Evolutionary conservation across 768 basidiomycete species (phyloP), one percentile per base, ranked within the genome.

Genomic region (Pisolithus marmoratus): DNA sequence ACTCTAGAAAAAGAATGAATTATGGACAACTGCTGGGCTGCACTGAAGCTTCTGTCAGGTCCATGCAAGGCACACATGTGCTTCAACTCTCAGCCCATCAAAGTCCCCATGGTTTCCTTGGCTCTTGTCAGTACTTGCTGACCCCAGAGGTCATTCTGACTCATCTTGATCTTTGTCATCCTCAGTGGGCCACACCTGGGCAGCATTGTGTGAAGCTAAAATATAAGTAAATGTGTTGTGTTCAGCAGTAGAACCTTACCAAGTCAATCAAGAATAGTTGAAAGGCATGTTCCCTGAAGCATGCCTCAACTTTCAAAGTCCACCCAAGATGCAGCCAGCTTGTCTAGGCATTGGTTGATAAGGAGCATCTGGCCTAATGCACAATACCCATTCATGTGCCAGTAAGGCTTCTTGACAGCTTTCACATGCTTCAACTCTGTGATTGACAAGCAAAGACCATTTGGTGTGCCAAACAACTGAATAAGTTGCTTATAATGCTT

Each of bases 381-480:
- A 19, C 57, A 58, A 2, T 49, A 19, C 1, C 29, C 22, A 48
- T 58, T 72, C 0, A 68, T 71, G 0, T 54, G 51, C 1, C 57
- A 50, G 48, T 63, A 73, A 0, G 69, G 71, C 37, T 70, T 40
- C 46, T 73, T 73, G 3, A 74, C 68, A 4, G 66, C 68, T 11
- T 60, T 66, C 45, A 72, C 69, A 34, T 71, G 72, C 22, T 66
- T 68, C 0, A 59, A 61, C 22, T 74, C 70, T 0, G 65, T 74
- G 11, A 72, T 72, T 0, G 65, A 72, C 0, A 63, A 69, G 38
- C 71, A 72, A 2, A 73, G 62, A 0, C 72, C 67, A 46, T 71
- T 70, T 1, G 66, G 70, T 2, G 64, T 56, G 2, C 66, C 66
- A 52, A 70, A 73, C 2, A 58, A 38, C 2, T 8, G 15, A 27